Conservation (phyloP, 305 asterid genomes). For the Fraxinus platypoda region DNA sequence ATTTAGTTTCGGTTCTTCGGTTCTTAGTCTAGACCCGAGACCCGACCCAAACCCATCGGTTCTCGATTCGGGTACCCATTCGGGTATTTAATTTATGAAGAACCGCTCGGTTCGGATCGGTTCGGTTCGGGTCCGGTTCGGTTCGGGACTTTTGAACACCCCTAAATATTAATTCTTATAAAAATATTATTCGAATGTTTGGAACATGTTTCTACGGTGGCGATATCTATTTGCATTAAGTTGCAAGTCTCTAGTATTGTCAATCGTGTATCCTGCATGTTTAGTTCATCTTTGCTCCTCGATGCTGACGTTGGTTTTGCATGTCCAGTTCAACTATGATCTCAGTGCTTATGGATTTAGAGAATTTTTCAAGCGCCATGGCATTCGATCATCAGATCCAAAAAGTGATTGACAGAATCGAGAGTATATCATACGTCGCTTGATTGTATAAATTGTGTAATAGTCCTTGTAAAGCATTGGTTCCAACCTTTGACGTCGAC, state of each 20-base stretch:
- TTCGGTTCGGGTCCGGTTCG: no score
- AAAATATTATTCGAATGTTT: background rate
- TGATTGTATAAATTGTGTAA: background rate
- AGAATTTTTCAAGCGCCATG: conserved; percentile 80
- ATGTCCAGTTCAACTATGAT: conserved; percentile 68
- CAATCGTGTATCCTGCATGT: background rate
- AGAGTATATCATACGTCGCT: background rate
- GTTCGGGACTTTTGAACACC: no score
- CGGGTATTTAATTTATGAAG: no score
- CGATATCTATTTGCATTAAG: background rate
- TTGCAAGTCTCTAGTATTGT: background rate
- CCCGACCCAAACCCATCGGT: no score
- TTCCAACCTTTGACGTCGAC: no score
- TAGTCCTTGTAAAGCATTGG: no score
- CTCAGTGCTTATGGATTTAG: conserved; percentile 76
- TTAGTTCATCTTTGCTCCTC: background rate
- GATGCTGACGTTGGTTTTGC: conserved; percentile 15
- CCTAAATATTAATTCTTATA: background rate
- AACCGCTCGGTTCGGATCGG: no score
- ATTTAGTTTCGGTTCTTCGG: no score
- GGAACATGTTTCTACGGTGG: background rate
- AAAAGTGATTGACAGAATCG: conserved; percentile 23
- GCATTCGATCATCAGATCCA: conserved; percentile 45
- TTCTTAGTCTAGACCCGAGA: no score
- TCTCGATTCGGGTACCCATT: no score